phyloP scores from a whole-genome alignment of 2,329 filamentous ascomycete species.

The Fusarium gaditjirri region DNA sequence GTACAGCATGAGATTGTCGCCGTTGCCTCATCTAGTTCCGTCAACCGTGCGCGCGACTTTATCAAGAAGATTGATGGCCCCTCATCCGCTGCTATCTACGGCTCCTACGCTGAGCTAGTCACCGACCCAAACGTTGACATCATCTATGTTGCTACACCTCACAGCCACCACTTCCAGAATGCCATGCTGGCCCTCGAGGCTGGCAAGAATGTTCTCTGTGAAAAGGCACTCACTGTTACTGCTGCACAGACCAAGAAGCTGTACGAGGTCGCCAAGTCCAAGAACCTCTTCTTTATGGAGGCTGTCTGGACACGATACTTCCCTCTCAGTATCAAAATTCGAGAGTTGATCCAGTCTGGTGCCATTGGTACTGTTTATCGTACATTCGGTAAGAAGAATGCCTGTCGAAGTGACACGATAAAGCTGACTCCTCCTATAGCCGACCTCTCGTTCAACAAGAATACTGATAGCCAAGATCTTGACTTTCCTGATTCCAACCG shows the following conservation, averaged over 20 bases:
- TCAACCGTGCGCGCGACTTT: conserved; percentile 76
- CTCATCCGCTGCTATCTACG: conserved; percentile 75
- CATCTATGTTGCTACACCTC: conserved; percentile 88
- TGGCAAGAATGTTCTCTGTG: conserved; percentile 89
- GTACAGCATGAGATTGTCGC: conserved; percentile 82
- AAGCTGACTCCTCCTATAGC: conserved; percentile 50
- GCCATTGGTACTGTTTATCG: conserved; percentile 71
- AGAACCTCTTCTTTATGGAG: conserved; percentile 83
- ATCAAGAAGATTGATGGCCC: conserved; percentile 77
- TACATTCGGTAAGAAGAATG: conserved; percentile 57
- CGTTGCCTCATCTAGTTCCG: conserved; percentile 81
- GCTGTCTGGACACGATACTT: conserved; percentile 93
- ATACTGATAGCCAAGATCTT: conserved; percentile 65
- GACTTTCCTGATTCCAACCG: conserved; percentile 72
- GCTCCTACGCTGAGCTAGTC: conserved; percentile 84
- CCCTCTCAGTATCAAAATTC: conserved; percentile 80
- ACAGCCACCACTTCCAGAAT: conserved; percentile 94
- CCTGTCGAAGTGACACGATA: background rate
- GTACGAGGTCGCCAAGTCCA: conserved; percentile 75
- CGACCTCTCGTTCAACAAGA: conserved; percentile 70
- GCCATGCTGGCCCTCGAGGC: conserved; percentile 84
- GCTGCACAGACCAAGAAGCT: conserved; percentile 80
- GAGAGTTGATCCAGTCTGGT: conserved; percentile 69
- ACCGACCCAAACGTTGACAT: conserved; percentile 83
- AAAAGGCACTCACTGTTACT: conserved; percentile 90